A percentile compares a stretch with the other conserved stretches of the same genome.
phyloP scores from a whole-genome alignment of 2,329 filamentous ascomycete genomes.

The Neofusicoccum sp. region DNA sequence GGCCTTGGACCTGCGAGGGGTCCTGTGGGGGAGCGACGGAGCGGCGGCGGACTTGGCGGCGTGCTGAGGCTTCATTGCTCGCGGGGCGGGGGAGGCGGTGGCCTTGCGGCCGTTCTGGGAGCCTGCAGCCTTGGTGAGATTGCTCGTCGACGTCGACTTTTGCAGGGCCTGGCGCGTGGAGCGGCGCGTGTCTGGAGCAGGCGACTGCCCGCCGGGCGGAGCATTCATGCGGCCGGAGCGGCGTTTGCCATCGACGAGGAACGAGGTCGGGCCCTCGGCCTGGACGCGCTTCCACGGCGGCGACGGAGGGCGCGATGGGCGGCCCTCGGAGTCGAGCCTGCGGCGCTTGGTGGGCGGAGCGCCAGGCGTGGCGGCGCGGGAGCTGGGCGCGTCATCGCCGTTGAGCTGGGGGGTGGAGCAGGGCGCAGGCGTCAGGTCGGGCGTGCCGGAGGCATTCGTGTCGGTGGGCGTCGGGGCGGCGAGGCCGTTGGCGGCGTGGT shows the following conservation, averaged over 20 bases:
- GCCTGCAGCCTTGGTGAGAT: constrained; percentile 7
- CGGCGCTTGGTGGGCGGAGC: constrained; percentile 62
- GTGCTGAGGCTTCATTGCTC: constrained; percentile 1
- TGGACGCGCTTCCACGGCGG: constrained; percentile 91
- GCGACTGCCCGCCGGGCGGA: constrained; percentile 51
- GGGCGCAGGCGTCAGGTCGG: background rate
- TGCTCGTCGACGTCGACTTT: constrained; percentile 14
- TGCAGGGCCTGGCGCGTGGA: constrained; percentile 22
- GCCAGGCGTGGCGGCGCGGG: constrained; percentile 4
- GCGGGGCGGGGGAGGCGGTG: background rate
- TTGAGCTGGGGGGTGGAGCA: constrained; percentile 2
- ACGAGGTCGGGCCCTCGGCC: constrained; percentile 85
- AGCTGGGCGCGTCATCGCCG: constrained; percentile 8
- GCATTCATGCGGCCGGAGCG: constrained; percentile 62
- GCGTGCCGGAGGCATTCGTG: background rate
- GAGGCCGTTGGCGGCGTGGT: constrained; percentile 29
- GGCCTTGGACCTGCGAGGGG: background rate
- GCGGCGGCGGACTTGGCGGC: constrained; percentile 9
- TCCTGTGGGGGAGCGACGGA: constrained; percentile 5
- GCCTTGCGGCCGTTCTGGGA: constrained; percentile 11
- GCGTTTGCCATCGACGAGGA: constrained; percentile 65
- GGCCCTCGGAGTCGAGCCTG: constrained; percentile 49
- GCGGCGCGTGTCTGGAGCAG: constrained; percentile 45
- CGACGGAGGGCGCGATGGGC: constrained; percentile 60
- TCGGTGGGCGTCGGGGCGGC: background rate